Conservation (phyloP, 495 filamentous ascomycete species). For the Schizothecium vesticola region DNA sequence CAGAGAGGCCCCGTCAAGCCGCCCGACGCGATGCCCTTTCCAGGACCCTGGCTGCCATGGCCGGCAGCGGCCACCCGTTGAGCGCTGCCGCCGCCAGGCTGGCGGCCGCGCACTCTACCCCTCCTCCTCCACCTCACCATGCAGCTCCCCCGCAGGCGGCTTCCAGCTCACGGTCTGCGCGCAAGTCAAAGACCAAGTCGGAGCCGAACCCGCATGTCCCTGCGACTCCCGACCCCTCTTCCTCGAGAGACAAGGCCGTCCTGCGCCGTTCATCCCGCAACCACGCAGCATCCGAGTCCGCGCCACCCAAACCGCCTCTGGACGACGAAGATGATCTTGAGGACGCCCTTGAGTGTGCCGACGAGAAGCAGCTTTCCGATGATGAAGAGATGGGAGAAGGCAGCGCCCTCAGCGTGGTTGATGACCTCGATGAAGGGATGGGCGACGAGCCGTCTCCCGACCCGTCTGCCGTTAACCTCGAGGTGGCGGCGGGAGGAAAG, state of each 20-base stretch:
- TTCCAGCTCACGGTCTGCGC: conserved; percentile 36
- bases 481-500: conserved; percentile 83
- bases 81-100: conserved; percentile 40
- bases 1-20: conserved; percentile 65
- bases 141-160: conserved; percentile 34
- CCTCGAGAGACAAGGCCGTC: conserved; percentile 45
- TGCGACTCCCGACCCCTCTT: conserved; percentile 33
- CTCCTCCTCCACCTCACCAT: conserved; percentile 27
- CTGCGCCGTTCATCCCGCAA: conserved; percentile 52
- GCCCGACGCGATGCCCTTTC: conserved; percentile 61
- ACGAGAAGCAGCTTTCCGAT: conserved; percentile 78
- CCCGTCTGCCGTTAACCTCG: conserved; percentile 85
- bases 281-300: conserved; percentile 42
- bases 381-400: conserved; percentile 68
- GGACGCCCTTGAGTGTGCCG: conserved; percentile 82
- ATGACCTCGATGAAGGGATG: conserved; percentile 85
- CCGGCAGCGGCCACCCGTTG: conserved; percentile 58
- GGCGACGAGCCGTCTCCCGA: conserved; percentile 66
- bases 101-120: conserved; percentile 28
- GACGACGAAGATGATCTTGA: conserved; percentile 54
- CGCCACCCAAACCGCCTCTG: conserved; percentile 46
- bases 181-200: conserved; percentile 46
- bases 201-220: conserved; percentile 31
- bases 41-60: conserved; percentile 68
- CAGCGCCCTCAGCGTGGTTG: conserved; percentile 75